Conservation (phyloP, 2,329 filamentous ascomycete genomes). For the Verticillium nubilum region DNA sequence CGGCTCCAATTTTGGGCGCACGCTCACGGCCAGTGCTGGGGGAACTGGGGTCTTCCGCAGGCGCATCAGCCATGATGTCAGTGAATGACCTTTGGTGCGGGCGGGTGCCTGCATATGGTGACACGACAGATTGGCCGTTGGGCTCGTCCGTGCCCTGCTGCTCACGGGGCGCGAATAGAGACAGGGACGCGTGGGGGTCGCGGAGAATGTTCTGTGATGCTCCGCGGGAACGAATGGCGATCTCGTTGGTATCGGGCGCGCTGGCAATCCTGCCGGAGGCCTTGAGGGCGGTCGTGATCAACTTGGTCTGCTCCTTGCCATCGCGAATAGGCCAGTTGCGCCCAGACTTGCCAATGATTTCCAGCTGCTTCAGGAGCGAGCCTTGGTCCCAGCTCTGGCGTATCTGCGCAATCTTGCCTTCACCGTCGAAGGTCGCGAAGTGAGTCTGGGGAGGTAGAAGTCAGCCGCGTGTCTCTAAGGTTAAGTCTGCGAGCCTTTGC, state of each 20-base stretch:
- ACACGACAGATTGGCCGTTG: slow-evolving; percentile 38
- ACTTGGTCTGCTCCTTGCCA: slow-evolving; percentile 72
- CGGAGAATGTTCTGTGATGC: slow-evolving; percentile 50
- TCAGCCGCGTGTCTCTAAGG: slow-evolving; percentile 2
- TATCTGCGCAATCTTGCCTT: slow-evolving; percentile 78
- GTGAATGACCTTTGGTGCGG: slow-evolving; percentile 63
- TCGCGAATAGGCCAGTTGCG: slow-evolving; percentile 95
- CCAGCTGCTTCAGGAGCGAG: slow-evolving; percentile 84
- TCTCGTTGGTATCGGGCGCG: slow-evolving; percentile 28
- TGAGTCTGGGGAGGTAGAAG: slow-evolving; percentile 55
- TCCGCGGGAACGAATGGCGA: slow-evolving; percentile 39
- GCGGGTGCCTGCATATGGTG: slow-evolving; percentile 54
- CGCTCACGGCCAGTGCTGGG: slow-evolving; percentile 39
- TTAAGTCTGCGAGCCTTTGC: neutral
- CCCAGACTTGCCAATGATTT: slow-evolving; percentile 84
- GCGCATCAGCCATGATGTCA: slow-evolving; percentile 63
- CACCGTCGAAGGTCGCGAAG: slow-evolving; percentile 75
- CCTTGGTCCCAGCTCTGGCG: slow-evolving; percentile 95
- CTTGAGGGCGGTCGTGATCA: slow-evolving; percentile 62
- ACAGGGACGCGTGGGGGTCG: slow-evolving; percentile 65
- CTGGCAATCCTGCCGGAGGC: slow-evolving; percentile 30
- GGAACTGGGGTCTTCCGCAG: slow-evolving; percentile 27
- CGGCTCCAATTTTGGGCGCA: slow-evolving; percentile 48
- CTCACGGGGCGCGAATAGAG: slow-evolving; percentile 69
- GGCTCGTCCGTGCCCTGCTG: slow-evolving; percentile 31